phyloP scores from a whole-genome alignment of 345 rosid species.

The Erysimum cheiranthoides region DNA sequence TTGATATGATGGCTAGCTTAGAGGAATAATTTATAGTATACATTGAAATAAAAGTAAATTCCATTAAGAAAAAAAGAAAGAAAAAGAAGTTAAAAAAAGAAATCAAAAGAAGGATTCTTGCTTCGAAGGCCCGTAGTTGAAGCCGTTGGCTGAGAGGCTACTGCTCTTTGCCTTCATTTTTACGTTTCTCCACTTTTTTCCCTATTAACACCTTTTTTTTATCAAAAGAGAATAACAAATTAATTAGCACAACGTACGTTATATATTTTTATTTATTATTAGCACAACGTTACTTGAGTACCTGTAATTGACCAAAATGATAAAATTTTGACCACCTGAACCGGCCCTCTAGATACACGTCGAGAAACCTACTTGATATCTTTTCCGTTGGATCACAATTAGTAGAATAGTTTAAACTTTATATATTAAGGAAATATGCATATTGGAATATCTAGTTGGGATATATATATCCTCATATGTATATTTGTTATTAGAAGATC shows the following conservation, averaged over 20 bases:
- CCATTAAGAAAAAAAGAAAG: slow-evolving; percentile 36
- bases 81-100: slow-evolving; percentile 25
- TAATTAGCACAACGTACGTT: slow-evolving; percentile 11
- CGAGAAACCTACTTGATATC: not conserved
- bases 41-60: slow-evolving; percentile 37
- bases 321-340: not conserved
- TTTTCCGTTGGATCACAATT: not conserved
- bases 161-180: slow-evolving; percentile 38
- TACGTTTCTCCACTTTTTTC: slow-evolving; percentile 41
- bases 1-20: slow-evolving; percentile 33
- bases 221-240: not conserved
- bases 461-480: not conserved
- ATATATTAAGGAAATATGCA: no score
- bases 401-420: not conserved
- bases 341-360: not conserved
- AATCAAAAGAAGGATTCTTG: slow-evolving; percentile 47
- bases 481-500: not conserved
- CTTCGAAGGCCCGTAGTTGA: slow-evolving; percentile 47
- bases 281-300: not conserved
- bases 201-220: not conserved
- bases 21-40: slow-evolving; percentile 1
- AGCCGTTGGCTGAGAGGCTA: slow-evolving; percentile 36
- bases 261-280: not conserved
- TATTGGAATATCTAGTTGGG: not conserved
- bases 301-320: slow-evolving; percentile 18